Percentiles rank a stretch among this genome's conserved stretches.
Conservation (phyloP, 75 land plant genomes). For the Larix kaempferi region DNA sequence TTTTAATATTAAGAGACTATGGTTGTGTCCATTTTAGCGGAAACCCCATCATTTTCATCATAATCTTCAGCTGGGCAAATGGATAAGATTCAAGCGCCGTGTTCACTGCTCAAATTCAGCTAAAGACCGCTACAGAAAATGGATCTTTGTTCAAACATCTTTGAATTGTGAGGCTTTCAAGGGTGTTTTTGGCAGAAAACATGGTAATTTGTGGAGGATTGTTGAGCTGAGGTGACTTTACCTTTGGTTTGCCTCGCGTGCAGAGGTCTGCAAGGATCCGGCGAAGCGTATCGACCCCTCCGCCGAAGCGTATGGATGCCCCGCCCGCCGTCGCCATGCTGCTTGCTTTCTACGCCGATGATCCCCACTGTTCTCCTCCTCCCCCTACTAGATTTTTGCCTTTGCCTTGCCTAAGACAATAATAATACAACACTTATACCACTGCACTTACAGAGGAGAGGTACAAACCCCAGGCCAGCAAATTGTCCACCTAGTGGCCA, state of each 20-base stretch:
- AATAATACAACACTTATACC: too few relatives aligned
- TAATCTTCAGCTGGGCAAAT: neutral
- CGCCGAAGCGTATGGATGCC: conserved; percentile 6
- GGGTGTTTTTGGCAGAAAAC: neutral
- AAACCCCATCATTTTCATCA: neutral
- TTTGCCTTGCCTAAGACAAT: too few relatives aligned
- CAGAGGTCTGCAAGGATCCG: conserved; percentile 68
- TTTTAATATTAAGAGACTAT: too few relatives aligned
- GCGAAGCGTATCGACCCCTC: conserved; percentile 51
- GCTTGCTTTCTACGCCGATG: too few relatives aligned
- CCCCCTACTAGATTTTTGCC: too few relatives aligned
- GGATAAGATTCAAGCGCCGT: neutral
- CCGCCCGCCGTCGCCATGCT: too few relatives aligned
- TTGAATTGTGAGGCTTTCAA: neutral
- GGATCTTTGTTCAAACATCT: neutral
- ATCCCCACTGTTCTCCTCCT: too few relatives aligned
- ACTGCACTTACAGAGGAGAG: too few relatives aligned
- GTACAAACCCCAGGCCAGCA: too few relatives aligned
- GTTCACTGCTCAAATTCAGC: neutral
- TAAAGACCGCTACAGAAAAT: neutral
- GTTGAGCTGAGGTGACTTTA: conserved; percentile 5
- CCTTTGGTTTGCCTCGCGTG: conserved; percentile 55
- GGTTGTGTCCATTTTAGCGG: too few relatives aligned
- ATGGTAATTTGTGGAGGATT: neutral
- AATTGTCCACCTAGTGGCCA: too few relatives aligned